Evolutionary conservation across 2,329 filamentous ascomycete genomes (phyloP), one percentile per base, ranked within the genome.

Genomic region (Fusarium newnesense): DNA sequence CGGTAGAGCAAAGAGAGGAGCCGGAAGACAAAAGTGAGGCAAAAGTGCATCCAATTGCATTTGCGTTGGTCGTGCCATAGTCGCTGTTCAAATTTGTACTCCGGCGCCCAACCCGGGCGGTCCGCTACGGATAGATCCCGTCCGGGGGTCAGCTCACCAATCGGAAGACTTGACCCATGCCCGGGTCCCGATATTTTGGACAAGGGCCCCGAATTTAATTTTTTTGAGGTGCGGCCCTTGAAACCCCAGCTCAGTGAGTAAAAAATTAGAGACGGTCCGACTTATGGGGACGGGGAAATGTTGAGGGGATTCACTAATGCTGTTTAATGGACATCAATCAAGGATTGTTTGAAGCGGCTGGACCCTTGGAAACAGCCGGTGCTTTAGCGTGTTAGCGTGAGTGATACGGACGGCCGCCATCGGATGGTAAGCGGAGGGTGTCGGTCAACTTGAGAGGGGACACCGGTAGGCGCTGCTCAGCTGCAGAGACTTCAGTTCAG

Each of bases 71-170:
- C 8, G 21, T 50, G 30, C 36, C 37, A 28, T 61, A 49, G 57
- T 50, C 47, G 65, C 53, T 36, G 44, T 49, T 34, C 47, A 60
- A 42, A 40, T 43, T 44, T 49, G 34, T 34, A 34, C 32, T 60
- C 66, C 60, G 70, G 69, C 65, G 65, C 65, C 65, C 47, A 66
- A 54, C 30, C 70, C 69, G 70, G 59, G 59, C 62, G 62, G 68
- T 37, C 69, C 67, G 67, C 56, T 63, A 61, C 70, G 70, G 71
- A 64, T 74, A 72, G 71, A 74, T 73, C 71, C 70, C 71, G 64
- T 37, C 62, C 39, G 16, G 40, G 9, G 39, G 37, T 42, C 53
- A 36, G 26, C 28, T 30, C 12, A 46, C 70, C 71, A 74, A 73
- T 71, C 71, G 70, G 71, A 72, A 72, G 28, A 21, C 56, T 19